These are phyloP conservation scores for Usnea hakonensis DNA, from an alignment of 495 filamentous ascomycete genomes.

Conservation along the genomic window DNA sequence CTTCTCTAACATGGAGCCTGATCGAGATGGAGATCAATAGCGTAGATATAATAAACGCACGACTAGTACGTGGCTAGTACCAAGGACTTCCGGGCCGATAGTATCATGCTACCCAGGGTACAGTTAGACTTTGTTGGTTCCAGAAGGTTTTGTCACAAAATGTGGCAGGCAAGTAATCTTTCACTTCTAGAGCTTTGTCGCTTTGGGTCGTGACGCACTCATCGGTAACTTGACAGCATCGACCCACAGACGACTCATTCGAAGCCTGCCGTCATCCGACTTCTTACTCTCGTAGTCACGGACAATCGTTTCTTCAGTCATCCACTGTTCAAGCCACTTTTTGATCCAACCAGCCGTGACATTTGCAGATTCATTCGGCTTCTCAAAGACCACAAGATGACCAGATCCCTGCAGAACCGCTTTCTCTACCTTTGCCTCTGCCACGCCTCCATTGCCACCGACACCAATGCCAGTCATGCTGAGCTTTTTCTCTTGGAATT, in stretches of 20 bases:
- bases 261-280: background rate
- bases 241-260: slow-evolving; percentile 1
- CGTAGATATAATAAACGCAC: too few relatives aligned
- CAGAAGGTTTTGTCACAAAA: background rate
- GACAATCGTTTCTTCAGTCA: background rate
- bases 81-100: too few relatives aligned
- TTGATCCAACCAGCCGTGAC: background rate
- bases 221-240: background rate
- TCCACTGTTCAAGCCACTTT: slow-evolving; percentile 1
- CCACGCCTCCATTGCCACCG: slow-evolving; percentile 58
- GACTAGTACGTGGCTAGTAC: too few relatives aligned
- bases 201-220: slow-evolving; percentile 1
- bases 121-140: too few relatives aligned
- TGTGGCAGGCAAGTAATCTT: background rate
- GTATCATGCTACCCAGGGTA: too few relatives aligned
- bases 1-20: too few relatives aligned
- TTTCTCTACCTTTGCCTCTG: slow-evolving; percentile 48
- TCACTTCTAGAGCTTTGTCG: background rate
- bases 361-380: background rate
- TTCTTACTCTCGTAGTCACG: background rate
- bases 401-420: slow-evolving; percentile 37
- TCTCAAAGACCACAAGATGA: slow-evolving; percentile 6
- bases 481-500: slow-evolving; percentile 49
- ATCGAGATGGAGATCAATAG: too few relatives aligned
- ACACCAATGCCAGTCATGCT: slow-evolving; percentile 52